Evolutionary conservation across 1,284 basidiomycete species (phyloP), one percentile per base, ranked within the genome.

Genomic region (Moesziomyces aphidis): DNA sequence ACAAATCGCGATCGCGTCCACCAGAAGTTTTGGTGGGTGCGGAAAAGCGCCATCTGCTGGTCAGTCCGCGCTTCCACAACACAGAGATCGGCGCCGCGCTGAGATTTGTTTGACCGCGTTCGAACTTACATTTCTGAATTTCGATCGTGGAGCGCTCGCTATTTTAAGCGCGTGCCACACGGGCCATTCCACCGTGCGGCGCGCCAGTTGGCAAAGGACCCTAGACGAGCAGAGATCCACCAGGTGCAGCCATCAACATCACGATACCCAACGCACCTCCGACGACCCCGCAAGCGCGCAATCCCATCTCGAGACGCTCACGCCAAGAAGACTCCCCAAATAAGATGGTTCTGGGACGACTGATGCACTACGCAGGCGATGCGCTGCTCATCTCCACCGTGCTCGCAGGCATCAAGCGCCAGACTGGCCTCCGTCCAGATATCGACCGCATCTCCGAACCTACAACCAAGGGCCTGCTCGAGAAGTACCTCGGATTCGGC

Each of bases 401-500:
- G 11, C 86, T 96, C 23, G 95, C 95, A 39, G 96, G 96, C 39
- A 91, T 99, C 76, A 92, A 92, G 86, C 90, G 93, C 73, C 91
- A 94, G 31, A 72, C 80, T 8, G 83, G 83, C 26, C 63, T 76
- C 15, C 57, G 71, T 17, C 75, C 69, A 9, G 74, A 82, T 46
- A 61, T 75, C 23, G 62, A 73, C 28, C 77, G 77, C 44, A 77
- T 81, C 57, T 55, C 67, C 13, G 79, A 97, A 77, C 88, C 91
- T 3, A 94, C 91, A 4, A 75, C 91, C 24, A 90, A 91, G 62
- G 89, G 89, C 13, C 85, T 93, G 22, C 90, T 93, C 8, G 92
- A 96, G 77, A 90, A 89, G 65, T 96, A 94, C 83, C 88, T 98
- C 57, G 90, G 90, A 28, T 87, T 94, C 24, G 95, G 95, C 64